Conservation (phyloP, 768 basidiomycete species). For the Trichaptum fuscoviolaceum region DNA sequence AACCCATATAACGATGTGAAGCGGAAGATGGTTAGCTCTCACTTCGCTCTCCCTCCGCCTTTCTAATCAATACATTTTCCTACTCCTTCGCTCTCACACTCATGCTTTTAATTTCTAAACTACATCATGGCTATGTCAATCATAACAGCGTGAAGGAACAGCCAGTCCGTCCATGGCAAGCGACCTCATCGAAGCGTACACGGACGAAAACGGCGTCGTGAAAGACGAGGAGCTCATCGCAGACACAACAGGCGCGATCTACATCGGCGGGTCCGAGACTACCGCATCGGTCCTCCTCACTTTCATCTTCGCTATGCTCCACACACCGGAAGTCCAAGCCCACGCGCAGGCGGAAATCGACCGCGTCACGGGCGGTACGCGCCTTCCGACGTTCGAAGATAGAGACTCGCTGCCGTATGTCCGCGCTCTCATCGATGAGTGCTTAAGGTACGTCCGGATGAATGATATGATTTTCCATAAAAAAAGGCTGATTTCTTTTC, state of each 20-base stretch:
- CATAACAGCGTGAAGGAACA: neutral
- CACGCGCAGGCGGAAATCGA: constrained; percentile 26
- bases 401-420: constrained; percentile 22
- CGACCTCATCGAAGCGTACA: neutral
- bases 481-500: neutral
- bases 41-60: neutral
- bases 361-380: constrained; percentile 18
- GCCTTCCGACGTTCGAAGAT: constrained; percentile 20
- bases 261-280: neutral
- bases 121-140: no score
- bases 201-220: neutral
- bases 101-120: no score
- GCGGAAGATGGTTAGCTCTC: neutral
- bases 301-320: constrained; percentile 8
- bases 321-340: constrained; percentile 21
- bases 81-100: neutral
- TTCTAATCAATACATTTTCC: neutral
- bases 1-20: neutral
- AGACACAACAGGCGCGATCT: neutral
- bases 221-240: neutral
- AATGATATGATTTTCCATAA: no score
- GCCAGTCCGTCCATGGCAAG: neutral
- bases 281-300: constrained; percentile 9
- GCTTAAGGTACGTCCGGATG: neutral
- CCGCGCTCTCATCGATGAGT: constrained; percentile 18